Evolutionary conservation across 306 rosid species (phyloP).

Genomic region (Gastrolobium villosum): DNA sequence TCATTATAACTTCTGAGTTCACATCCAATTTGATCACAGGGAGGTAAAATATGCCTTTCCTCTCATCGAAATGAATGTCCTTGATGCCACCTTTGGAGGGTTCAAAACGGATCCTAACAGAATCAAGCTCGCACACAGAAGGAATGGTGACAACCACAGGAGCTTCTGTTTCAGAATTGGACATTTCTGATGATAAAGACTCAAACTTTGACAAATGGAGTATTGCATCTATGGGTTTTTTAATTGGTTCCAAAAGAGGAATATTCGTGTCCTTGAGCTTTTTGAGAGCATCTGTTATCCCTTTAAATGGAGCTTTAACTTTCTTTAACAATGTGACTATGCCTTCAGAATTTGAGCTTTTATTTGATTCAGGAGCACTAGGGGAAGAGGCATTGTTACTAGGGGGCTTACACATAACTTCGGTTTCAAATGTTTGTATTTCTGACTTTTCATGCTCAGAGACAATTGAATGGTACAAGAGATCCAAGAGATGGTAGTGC

Average conservation of each 20-base stretch:
- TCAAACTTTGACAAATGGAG: not conserved
- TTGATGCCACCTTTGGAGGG: slow-evolving; percentile 31
- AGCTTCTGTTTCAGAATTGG: not conserved
- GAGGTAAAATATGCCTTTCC: not conserved
- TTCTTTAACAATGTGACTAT: not conserved
- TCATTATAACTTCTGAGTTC: slow-evolving; percentile 37
- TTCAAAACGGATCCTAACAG: not conserved
- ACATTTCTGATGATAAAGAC: not conserved
- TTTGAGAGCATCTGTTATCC: not conserved
- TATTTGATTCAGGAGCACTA: too few species aligned
- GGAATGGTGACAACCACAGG: not conserved
- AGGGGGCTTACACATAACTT: not conserved
- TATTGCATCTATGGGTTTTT: not conserved
- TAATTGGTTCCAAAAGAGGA: not conserved
- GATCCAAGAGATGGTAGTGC: slow-evolving; percentile 48
- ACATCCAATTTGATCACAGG: slow-evolving; percentile 35
- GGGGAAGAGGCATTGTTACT: not conserved
- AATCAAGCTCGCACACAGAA: slow-evolving; percentile 26
- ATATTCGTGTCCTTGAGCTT: not conserved
- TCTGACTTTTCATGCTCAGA: not conserved
- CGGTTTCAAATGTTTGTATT: not conserved
- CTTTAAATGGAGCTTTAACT: not conserved
- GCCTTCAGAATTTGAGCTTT: not conserved
- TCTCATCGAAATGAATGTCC: slow-evolving; percentile 24
- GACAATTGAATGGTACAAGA: slow-evolving; percentile 43